phyloP scores from a whole-genome alignment of 257 asterid genomes.

The Penstemon newberryi region DNA sequence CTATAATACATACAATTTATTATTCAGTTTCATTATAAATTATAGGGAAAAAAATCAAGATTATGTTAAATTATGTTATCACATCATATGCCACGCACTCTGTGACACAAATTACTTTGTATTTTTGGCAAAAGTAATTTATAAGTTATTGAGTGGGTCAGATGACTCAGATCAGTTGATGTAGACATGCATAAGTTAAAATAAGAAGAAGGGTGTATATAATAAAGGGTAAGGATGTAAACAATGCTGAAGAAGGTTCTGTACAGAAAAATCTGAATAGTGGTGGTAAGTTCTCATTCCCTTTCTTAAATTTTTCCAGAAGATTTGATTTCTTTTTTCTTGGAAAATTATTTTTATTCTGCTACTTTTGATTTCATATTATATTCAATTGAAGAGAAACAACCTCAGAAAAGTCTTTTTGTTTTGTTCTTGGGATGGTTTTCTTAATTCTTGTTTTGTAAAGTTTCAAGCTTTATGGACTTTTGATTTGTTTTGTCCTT shows the following conservation, averaged over 20 bases:
- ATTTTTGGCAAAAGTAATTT: not conserved
- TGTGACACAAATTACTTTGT: not conserved
- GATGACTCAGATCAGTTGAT: constrained; percentile 26
- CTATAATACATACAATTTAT: no score
- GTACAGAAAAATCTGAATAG: constrained; percentile 3
- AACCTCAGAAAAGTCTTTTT: constrained; percentile 20
- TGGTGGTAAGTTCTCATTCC: constrained; percentile 34
- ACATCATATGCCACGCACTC: no score
- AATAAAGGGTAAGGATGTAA: not conserved
- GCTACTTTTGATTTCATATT: constrained; percentile 22
- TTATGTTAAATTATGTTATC: no score
- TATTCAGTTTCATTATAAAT: no score
- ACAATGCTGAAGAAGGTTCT: constrained; percentile 32
- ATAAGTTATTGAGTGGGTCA: not conserved
- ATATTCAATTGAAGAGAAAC: not conserved
- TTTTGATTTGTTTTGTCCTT: constrained; percentile 31
- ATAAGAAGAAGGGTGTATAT: constrained; percentile 17
- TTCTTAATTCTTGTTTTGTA: constrained; percentile 28
- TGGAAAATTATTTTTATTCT: constrained; percentile 31
- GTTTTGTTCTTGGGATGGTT: constrained; percentile 3
- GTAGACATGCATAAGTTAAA: not conserved
- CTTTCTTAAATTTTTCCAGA: constrained; percentile 29
- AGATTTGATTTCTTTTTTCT: constrained; percentile 14
- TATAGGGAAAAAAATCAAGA: no score
- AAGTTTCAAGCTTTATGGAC: constrained; percentile 37